Conservation (phyloP, 2,329 filamentous ascomycete genomes). For the Arachnomyces sp. region DNA sequence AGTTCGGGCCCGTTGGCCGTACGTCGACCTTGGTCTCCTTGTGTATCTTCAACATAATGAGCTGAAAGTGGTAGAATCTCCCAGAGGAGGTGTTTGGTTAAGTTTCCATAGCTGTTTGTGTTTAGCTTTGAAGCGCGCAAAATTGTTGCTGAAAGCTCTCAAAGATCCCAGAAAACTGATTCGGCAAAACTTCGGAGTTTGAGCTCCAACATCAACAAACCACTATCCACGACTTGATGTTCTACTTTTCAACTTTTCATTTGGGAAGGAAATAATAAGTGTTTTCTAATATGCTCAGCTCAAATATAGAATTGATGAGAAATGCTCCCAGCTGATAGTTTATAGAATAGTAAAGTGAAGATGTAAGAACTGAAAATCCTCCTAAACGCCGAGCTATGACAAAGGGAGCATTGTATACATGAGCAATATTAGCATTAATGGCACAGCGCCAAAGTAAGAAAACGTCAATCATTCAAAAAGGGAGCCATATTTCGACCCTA, state of each 20-base stretch:
- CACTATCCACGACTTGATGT: too few relatives aligned
- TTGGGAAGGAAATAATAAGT: too few relatives aligned
- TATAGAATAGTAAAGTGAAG: too few relatives aligned
- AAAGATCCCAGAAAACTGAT: too few relatives aligned
- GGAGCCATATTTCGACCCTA: neutral
- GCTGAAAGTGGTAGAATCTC: slow-evolving; percentile 16
- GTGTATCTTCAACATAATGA: slow-evolving; percentile 63
- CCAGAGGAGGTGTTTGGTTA: slow-evolving; percentile 4
- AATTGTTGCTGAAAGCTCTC: too few relatives aligned
- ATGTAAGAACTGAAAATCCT: too few relatives aligned
- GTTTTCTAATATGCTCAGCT: too few relatives aligned
- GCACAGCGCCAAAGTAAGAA: neutral
- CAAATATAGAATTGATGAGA: too few relatives aligned
- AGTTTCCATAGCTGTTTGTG: neutral
- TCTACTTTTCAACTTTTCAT: too few relatives aligned
- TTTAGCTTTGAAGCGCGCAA: neutral
- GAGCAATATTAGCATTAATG: neutral
- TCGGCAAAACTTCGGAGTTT: too few relatives aligned
- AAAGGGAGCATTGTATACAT: slow-evolving; percentile 1
- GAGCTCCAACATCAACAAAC: too few relatives aligned
- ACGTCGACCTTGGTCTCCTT: slow-evolving; percentile 82
- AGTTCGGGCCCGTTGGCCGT: slow-evolving; percentile 62
- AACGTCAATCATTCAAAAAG: neutral
- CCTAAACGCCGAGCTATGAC: slow-evolving; percentile 2
- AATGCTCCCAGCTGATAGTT: too few relatives aligned